Percentiles rank a stretch among this genome's conserved stretches.
Conservation (phyloP, 192 early-diverging fungal genomes). For the Coemansia sp. region DNA sequence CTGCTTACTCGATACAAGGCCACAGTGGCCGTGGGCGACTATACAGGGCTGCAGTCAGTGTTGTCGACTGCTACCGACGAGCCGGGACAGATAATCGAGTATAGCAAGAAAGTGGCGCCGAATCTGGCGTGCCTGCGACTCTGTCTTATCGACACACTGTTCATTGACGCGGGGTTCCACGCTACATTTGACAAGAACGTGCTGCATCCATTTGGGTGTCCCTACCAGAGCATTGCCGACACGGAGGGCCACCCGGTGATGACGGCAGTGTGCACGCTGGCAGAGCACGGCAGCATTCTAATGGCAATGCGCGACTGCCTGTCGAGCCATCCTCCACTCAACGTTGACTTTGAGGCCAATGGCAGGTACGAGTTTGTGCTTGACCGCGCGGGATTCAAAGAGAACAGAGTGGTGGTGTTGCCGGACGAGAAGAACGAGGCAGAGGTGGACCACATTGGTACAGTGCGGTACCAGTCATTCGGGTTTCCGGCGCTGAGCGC, state of each 20-base stretch:
- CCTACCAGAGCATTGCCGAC: conserved; percentile 37
- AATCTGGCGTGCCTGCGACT: conserved; percentile 58
- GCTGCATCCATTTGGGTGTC: conserved; percentile 46
- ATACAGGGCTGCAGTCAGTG: conserved; percentile 60
- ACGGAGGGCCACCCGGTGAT: conserved; percentile 51
- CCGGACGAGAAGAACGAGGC: conserved; percentile 28
- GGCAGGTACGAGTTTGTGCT: conserved; percentile 57
- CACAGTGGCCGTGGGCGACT: conserved; percentile 68
- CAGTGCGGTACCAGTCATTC: conserved; percentile 43
- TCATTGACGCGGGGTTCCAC: conserved; percentile 57
- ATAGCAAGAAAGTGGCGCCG: conserved; percentile 56
- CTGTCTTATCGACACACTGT: conserved; percentile 63
- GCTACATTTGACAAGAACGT: conserved; percentile 47
- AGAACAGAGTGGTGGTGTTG: conserved; percentile 58
- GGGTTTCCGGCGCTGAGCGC: conserved; percentile 43
- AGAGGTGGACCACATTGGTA: conserved; percentile 25
- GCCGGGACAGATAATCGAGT: conserved; percentile 47
- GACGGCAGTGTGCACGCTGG: conserved; percentile 61
- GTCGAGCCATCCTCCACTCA: background rate
- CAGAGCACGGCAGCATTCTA: conserved; percentile 74
- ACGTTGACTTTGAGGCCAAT: background rate
- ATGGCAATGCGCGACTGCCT: conserved; percentile 67
- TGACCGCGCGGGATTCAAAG: conserved; percentile 59
- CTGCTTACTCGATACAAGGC: conserved; percentile 63
- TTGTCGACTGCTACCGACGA: conserved; percentile 55